A percentile compares a stretch with the other conserved stretches of the same genome.
Evolutionary conservation across 352 stramenopile species (phyloP).

Genomic region (Pythium guiyangense): DNA sequence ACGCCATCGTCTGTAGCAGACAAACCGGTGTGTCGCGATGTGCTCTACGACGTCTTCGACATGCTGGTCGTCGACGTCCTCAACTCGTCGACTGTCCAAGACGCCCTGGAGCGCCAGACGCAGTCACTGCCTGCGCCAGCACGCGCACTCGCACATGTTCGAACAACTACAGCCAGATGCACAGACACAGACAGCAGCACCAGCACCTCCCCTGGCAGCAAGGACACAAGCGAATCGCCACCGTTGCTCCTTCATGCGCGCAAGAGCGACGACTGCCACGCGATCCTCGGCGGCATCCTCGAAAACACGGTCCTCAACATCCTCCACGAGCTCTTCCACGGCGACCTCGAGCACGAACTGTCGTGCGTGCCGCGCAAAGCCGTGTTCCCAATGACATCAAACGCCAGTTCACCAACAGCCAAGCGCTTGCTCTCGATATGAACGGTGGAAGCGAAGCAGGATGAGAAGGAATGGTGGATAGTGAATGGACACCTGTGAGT

Average conservation of each 20-base stretch:
- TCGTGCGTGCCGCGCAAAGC: constrained; percentile 55
- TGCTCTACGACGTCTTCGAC: constrained; percentile 56
- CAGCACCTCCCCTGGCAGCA: neutral
- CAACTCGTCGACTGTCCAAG: constrained; percentile 39
- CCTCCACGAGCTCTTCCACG: constrained; percentile 79
- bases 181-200: constrained; percentile 4
- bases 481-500: too few relatives aligned
- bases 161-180: constrained; percentile 7
- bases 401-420: constrained; percentile 10
- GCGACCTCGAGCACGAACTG: constrained; percentile 66
- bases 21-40: constrained; percentile 26
- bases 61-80: constrained; percentile 54
- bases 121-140: constrained; percentile 22
- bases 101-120: constrained; percentile 35
- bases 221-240: too few relatives aligned
- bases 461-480: too few relatives aligned
- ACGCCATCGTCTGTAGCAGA: constrained; percentile 3
- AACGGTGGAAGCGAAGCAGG: neutral
- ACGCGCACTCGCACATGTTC: constrained; percentile 17
- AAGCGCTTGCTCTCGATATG: constrained; percentile 5
- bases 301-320: constrained; percentile 84
- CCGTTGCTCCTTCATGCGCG: constrained; percentile 25
- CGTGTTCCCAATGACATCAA: constrained; percentile 32
- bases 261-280: constrained; percentile 56
- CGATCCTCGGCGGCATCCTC: constrained; percentile 51